A percentile compares a stretch with the other conserved stretches of the same genome.
These are phyloP conservation scores for Anthracocystis setariae DNA, from an alignment of 1,284 basidiomycete species.

Conservation along the genomic window DNA sequence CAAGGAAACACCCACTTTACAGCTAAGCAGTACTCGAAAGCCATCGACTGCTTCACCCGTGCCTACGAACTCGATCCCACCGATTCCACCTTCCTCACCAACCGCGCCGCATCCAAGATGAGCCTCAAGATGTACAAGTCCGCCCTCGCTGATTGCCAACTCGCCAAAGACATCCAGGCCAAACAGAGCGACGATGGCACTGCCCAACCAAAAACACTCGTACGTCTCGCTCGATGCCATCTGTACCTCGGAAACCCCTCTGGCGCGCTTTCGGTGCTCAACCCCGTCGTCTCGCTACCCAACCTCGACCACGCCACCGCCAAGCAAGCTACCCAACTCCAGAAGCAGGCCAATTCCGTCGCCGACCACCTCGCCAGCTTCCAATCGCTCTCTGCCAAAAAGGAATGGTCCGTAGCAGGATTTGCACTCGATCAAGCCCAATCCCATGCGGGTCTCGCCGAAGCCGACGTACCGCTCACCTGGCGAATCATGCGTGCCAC, in stretches of 20 bases:
- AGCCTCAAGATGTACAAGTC: conserved; percentile 78
- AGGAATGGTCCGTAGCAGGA: conserved; percentile 70
- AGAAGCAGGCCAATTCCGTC: conserved; percentile 48
- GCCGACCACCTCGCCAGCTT: conserved; percentile 70
- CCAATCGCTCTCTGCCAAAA: conserved; percentile 74
- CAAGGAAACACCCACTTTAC: conserved; percentile 65
- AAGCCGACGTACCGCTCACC: conserved; percentile 41
- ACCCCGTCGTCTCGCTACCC: conserved; percentile 16
- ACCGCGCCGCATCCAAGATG: conserved; percentile 87
- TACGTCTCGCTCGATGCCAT: conserved; percentile 60
- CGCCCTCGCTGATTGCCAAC: conserved; percentile 82
- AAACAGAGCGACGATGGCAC: conserved; percentile 26
- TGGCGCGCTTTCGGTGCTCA: conserved; percentile 40
- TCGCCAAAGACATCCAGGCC: conserved; percentile 75
- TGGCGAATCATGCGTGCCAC: conserved; percentile 53
- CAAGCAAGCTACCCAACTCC: conserved; percentile 48
- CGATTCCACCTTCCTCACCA: conserved; percentile 81
- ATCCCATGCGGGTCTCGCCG: conserved; percentile 35
- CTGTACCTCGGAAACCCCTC: conserved; percentile 56
- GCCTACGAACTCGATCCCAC: conserved; percentile 73
- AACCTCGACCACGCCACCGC: conserved; percentile 27
- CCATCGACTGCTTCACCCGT: conserved; percentile 59
- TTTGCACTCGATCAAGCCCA: conserved; percentile 62
- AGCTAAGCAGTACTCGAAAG: conserved; percentile 59
- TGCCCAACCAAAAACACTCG: conserved; percentile 55